Evolutionary conservation across 805 yeast genomes (phyloP).

Genomic region (Starmerella vaccinii): DNA sequence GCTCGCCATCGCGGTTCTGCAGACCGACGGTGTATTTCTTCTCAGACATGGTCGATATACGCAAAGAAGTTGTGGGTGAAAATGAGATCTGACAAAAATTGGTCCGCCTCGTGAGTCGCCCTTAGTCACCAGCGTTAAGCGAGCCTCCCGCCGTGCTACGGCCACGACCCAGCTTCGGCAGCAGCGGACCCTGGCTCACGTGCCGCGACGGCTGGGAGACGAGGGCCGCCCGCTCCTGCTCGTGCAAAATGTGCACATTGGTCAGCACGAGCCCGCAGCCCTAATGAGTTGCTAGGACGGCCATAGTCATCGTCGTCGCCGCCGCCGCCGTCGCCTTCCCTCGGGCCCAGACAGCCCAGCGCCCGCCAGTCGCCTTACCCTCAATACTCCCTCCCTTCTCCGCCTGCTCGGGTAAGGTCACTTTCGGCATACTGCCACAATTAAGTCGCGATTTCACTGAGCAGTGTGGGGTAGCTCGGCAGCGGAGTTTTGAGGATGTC

Average conservation of each 20-base stretch:
- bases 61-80: conserved; percentile 11
- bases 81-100: conserved; percentile 21
- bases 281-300: not conserved
- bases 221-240: not conserved
- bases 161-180: not conserved
- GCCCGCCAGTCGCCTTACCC: too few species aligned
- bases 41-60: conserved; percentile 8
- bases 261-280: conserved; percentile 1
- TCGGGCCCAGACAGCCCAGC: too few species aligned
- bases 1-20: conserved; percentile 94
- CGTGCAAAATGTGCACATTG: not conserved
- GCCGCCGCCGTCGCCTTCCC: too few species aligned
- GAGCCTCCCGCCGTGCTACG: conserved; percentile 1
- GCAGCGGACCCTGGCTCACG: too few species aligned
- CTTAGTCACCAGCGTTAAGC: conserved; percentile 16
- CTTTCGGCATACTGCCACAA: not conserved
- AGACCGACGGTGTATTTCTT: conserved; percentile 46
- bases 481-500: not conserved
- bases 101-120: conserved; percentile 17
- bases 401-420: not conserved
- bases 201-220: too few species aligned
- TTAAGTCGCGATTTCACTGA: not conserved
- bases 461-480: not conserved
- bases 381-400: too few species aligned
- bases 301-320: not conserved